Base-by-base conservation (phyloP, 352 stramenopile genomes). In the Phytophthora pistaciae region DNA sequence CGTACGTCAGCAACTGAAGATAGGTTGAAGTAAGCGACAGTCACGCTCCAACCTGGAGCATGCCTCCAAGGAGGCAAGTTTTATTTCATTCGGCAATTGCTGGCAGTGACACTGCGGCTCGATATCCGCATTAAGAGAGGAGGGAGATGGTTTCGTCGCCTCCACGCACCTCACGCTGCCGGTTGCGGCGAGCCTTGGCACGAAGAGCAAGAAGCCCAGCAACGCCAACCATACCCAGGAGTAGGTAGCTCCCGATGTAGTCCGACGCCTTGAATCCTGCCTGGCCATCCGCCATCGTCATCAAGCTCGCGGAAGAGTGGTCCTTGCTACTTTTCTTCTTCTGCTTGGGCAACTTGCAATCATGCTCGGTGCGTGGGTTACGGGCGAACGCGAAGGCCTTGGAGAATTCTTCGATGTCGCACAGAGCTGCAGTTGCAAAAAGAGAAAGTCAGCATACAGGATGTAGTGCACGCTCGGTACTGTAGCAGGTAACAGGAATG, bases 181-280 rank as follows among this genome's bases (percentile, higher is more conserved):
- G 62, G 56, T 83, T 73, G 40, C 77, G 80, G 46, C 77, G 75
- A 56, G 42, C 40, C 31, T 77, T 77, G 33, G 60, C 63, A 54
- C 84, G 85, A 23, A 91, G 48, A 9, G 71, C 84, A 13, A 93
- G 71, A 23, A 89, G 46, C 3, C 70, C 79, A 58, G 75, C 82
- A 52, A 90, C 52, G n/a, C 58, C 85, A 33, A 91, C 80, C 25
- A 93, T 71, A n/a, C 80, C 84, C 21, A 93, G 42, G 27, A 93
- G 57, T 20, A 91, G 56, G 60, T 81, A 85, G 56, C 77, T 85
- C 31, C 77, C 88, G 18, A 84, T 31, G 61, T 90, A 91, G 64
- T 90, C 71, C 42, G 79, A 82, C 1, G 65, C 52, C 21, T 53
- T 55, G 52, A 54, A 84, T 49, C 40, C 42, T 18, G 60, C 21